A percentile compares a stretch with the other conserved stretches of the same genome.
Evolutionary conservation across 805 yeast species (phyloP).

Genomic region (Wickerhamiella alocasiicola): DNA sequence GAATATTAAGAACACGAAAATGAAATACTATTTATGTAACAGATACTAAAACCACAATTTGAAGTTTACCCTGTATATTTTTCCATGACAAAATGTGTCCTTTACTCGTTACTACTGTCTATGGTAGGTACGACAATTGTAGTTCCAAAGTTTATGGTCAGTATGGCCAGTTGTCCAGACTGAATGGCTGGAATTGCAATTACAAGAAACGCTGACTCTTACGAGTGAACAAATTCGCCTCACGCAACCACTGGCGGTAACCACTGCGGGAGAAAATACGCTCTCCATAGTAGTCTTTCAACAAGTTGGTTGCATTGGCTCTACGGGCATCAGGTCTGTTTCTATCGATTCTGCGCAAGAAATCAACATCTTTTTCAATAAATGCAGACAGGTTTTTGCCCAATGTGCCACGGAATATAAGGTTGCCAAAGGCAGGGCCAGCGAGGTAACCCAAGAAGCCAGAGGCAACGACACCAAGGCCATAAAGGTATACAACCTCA

Average conservation of each 20-base stretch:
- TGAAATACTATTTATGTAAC: background rate
- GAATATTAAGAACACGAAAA: constrained; percentile 1
- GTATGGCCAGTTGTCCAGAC: background rate
- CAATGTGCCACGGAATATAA: constrained; percentile 39
- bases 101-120: no score
- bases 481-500: constrained; percentile 74
- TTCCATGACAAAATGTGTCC: no score
- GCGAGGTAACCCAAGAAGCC: constrained; percentile 67
- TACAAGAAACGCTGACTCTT: constrained; percentile 25
- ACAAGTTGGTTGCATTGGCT: constrained; percentile 79
- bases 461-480: constrained; percentile 58
- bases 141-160: no score
- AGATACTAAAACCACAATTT: background rate
- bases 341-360: constrained; percentile 56
- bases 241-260: constrained; percentile 93
- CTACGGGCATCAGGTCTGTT: constrained; percentile 88
- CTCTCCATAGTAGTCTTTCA: constrained; percentile 98
- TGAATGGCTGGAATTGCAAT: background rate
- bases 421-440: constrained; percentile 74
- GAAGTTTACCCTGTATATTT: no score
- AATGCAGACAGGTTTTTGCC: constrained; percentile 17
- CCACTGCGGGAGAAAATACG: constrained; percentile 74
- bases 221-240: constrained; percentile 66
- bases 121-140: no score
- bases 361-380: constrained; percentile 50